These are phyloP conservation scores for Hagleromyces aurorensis DNA, from an alignment of 805 yeast genomes.

Conservation along the genomic window DNA sequence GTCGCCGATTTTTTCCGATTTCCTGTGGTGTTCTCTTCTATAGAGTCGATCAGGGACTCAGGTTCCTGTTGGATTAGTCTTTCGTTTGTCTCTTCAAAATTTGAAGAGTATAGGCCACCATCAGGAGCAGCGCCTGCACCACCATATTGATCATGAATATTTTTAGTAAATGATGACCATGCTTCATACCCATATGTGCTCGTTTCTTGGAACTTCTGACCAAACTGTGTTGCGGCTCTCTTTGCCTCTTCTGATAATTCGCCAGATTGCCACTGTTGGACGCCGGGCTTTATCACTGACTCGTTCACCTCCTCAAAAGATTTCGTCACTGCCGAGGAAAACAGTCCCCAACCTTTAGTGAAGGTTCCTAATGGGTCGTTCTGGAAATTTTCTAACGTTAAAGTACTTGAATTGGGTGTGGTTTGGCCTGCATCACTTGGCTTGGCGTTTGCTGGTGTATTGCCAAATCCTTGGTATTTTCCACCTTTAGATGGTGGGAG, in stretches of 20 bases:
- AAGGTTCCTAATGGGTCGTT: slow-evolving; percentile 87
- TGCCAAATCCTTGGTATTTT: slow-evolving; percentile 85
- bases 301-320: slow-evolving; percentile 83
- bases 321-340: slow-evolving; percentile 76
- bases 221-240: slow-evolving; percentile 94
- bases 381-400: slow-evolving; percentile 64
- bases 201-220: slow-evolving; percentile 87
- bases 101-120: too few relatives aligned
- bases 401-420: slow-evolving; percentile 28
- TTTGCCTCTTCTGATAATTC: slow-evolving; percentile 77
- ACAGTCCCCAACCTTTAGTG: slow-evolving; percentile 88
- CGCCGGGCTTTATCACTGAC: slow-evolving; percentile 83
- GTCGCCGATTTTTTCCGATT: slow-evolving; percentile 28
- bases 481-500: slow-evolving; percentile 94
- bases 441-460: slow-evolving; percentile 40
- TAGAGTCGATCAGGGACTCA: too few relatives aligned
- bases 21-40: too few relatives aligned
- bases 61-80: too few relatives aligned
- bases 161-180: slow-evolving; percentile 48
- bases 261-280: slow-evolving; percentile 61
- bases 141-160: slow-evolving; percentile 30
- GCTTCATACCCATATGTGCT: slow-evolving; percentile 67
- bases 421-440: slow-evolving; percentile 9
- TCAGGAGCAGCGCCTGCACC: slow-evolving; percentile 36
- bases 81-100: slow-evolving; percentile 45